A percentile compares a stretch with the other conserved stretches of the same genome.
These are phyloP conservation scores for Groenewaldozyma salmanticensis DNA, from an alignment of 805 yeast genomes.

Conservation along the genomic window DNA sequence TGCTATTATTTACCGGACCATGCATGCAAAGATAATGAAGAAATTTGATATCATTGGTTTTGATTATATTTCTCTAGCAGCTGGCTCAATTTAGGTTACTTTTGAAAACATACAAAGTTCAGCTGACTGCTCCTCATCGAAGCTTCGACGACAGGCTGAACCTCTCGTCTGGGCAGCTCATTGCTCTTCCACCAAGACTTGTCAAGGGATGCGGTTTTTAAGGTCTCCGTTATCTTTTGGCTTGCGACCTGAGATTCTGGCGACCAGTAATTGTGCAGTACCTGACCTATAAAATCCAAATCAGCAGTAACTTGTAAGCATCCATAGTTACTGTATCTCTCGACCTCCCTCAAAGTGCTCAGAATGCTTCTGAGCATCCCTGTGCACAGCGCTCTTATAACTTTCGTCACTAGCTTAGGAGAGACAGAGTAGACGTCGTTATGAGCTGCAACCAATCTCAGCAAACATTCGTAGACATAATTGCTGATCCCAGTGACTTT, in stretches of 20 bases:
- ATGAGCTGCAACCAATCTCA: slow-evolving; percentile 42
- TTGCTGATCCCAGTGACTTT: slow-evolving; percentile 21
- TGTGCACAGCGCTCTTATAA: slow-evolving; percentile 37
- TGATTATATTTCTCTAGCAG: too few relatives aligned
- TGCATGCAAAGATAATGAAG: too few relatives aligned
- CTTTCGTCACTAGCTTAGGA: slow-evolving; percentile 34
- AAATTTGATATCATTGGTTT: too few relatives aligned
- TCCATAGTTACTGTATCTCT: slow-evolving; percentile 38
- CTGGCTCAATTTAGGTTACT: too few relatives aligned
- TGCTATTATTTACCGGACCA: too few relatives aligned
- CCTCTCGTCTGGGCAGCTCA: slow-evolving; percentile 20
- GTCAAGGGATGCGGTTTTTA: slow-evolving; percentile 21
- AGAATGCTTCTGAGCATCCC: slow-evolving; percentile 31
- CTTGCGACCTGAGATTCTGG: slow-evolving; percentile 18
- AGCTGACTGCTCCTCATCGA: slow-evolving; percentile 5
- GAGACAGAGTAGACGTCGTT: slow-evolving; percentile 42
- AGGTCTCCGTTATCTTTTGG: slow-evolving; percentile 23
- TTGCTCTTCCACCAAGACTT: slow-evolving; percentile 18
- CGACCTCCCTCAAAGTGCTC: slow-evolving; percentile 35
- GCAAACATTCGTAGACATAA: slow-evolving; percentile 40
- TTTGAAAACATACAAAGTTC: neutral
- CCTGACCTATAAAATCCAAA: slow-evolving; percentile 39
- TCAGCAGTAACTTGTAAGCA: slow-evolving; percentile 44
- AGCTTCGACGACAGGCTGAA: slow-evolving; percentile 14
- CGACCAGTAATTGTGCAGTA: slow-evolving; percentile 22